These are phyloP conservation scores for Buxus sempervirens DNA, from an alignment of 164 flowering plant species.

Conservation along the genomic window DNA sequence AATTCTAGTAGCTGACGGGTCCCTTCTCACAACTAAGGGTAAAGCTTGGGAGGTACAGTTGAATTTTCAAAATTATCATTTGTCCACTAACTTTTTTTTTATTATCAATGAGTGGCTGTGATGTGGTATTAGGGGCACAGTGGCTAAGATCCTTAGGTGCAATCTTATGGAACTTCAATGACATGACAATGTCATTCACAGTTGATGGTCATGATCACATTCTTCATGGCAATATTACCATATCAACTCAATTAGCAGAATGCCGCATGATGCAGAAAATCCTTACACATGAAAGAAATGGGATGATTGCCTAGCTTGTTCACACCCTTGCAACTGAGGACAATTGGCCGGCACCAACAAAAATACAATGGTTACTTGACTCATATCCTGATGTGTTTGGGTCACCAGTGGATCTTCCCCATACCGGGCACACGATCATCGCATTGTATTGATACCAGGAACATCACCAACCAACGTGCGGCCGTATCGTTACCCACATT, in stretches of 20 bases:
- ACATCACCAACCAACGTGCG: too few relatives aligned
- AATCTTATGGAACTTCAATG: not conserved
- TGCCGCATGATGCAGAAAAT: not conserved
- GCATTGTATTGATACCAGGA: too few relatives aligned
- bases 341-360: too few relatives aligned
- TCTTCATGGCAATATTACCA: not conserved
- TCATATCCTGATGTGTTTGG: too few relatives aligned
- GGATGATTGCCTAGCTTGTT: too few relatives aligned
- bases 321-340: too few relatives aligned
- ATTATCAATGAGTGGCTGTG: not conserved
- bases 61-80: not conserved
- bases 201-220: not conserved
- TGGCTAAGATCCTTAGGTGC: not conserved
- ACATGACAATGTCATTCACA: not conserved
- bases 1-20: not conserved
- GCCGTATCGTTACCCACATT: too few relatives aligned
- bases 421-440: too few relatives aligned
- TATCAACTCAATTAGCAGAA: not conserved
- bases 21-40: not conserved
- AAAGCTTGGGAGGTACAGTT: not conserved
- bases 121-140: not conserved
- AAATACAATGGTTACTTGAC: too few relatives aligned
- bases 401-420: too few relatives aligned
- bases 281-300: too few relatives aligned
- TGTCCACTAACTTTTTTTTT: not conserved